Percentiles rank a stretch among this genome's conserved stretches.
These are phyloP conservation scores for Polyporus arcularius DNA, from an alignment of 768 basidiomycete genomes.

Conservation along the genomic window DNA sequence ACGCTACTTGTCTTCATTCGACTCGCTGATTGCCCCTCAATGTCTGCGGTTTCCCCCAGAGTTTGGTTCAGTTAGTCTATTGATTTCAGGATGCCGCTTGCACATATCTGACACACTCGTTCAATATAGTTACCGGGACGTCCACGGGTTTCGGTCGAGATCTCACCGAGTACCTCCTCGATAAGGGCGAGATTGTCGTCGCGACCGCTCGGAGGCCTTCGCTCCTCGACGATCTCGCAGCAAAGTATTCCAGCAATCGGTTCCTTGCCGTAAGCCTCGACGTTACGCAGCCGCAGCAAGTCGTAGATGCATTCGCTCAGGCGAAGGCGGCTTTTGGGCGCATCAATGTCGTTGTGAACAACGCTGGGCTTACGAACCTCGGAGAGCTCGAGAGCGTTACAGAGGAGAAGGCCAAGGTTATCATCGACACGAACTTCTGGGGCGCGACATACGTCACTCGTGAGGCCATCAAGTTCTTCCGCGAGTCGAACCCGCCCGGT, in stretches of 20 bases:
- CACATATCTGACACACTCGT: too few relatives aligned
- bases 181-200: slow-evolving; percentile 25
- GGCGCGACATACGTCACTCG: slow-evolving; percentile 30
- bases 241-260: slow-evolving; percentile 9
- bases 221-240: slow-evolving; percentile 24
- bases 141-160: slow-evolving; percentile 27
- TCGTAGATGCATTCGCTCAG: slow-evolving; percentile 20
- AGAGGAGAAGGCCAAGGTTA: slow-evolving; percentile 13
- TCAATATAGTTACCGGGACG: slow-evolving; percentile 25
- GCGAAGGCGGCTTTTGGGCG: slow-evolving; percentile 19
- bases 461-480: slow-evolving; percentile 36
- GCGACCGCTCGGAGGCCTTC: slow-evolving; percentile 27
- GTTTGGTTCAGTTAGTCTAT: too few relatives aligned
- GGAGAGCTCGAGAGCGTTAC: slow-evolving; percentile 24
- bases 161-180: slow-evolving; percentile 24
- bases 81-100: too few relatives aligned
- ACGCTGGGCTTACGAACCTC: slow-evolving; percentile 22
- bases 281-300: slow-evolving; percentile 17
- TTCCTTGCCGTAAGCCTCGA: slow-evolving; percentile 26
- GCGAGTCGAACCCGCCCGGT: slow-evolving; percentile 38
- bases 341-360: slow-evolving; percentile 31
- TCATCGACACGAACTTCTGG: slow-evolving; percentile 32
- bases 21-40: too few relatives aligned
- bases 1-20: too few relatives aligned
- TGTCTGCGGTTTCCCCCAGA: too few relatives aligned